A percentile compares a stretch with the other conserved stretches of the same genome.
These are phyloP conservation scores for Malassezia dermatis DNA, from an alignment of 1,284 basidiomycete species.

Conservation along the genomic window DNA sequence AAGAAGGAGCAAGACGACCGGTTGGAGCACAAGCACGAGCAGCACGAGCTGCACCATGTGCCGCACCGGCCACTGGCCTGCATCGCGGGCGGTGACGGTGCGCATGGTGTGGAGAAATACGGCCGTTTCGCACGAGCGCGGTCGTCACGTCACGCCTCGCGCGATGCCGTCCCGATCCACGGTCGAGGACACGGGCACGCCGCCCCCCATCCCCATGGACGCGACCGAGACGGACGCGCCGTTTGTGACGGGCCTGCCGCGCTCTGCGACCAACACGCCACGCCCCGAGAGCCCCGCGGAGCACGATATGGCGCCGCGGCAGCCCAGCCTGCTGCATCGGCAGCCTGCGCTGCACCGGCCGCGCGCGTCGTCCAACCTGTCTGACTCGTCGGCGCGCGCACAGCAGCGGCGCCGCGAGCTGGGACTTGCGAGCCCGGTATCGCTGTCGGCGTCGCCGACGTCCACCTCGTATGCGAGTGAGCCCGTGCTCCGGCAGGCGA, in stretches of 20 bases:
- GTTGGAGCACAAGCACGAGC: constrained; percentile 8
- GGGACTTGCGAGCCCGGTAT: neutral
- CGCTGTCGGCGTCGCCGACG: neutral
- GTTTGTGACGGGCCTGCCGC: constrained; percentile 1
- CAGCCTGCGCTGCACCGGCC: constrained; percentile 6
- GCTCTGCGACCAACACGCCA: neutral
- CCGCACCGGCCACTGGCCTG: neutral
- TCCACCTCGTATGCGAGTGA: neutral
- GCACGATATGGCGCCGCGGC: neutral
- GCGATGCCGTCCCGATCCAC: neutral
- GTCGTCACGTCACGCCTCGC: neutral
- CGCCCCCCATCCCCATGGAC: neutral
- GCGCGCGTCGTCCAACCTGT: constrained; percentile 5
- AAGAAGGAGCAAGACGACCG: constrained; percentile 1
- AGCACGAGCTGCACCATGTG: constrained; percentile 4
- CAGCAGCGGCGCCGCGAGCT: neutral
- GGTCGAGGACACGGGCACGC: neutral
- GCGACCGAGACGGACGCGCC: neutral
- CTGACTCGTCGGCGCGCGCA: constrained; percentile 3
- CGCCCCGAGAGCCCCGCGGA: neutral
- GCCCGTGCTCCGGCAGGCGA: neutral
- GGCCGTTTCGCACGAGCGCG: neutral
- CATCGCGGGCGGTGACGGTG: neutral
- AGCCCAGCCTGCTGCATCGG: neutral
- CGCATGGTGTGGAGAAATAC: neutral